These are phyloP conservation scores for Suillus paluster DNA, from an alignment of 768 basidiomycete genomes.

Conservation along the genomic window DNA sequence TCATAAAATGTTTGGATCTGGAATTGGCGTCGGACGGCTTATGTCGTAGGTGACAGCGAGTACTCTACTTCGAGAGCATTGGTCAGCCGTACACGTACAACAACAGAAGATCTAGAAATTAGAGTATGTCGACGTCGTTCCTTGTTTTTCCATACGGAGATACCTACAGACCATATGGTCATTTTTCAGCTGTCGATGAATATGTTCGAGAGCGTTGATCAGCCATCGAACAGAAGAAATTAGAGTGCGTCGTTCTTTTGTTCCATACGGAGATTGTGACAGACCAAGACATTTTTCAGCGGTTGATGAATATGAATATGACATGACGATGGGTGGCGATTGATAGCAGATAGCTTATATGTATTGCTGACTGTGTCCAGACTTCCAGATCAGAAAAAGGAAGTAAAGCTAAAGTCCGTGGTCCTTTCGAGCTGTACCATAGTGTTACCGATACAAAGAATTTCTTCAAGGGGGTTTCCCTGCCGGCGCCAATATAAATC, in stretches of 20 bases:
- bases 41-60: slow-evolving; percentile 1
- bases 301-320: no score
- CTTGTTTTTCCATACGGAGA: no score
- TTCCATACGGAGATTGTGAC: slow-evolving; percentile 8
- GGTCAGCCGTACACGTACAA: no score
- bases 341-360: neutral
- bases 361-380: no score
- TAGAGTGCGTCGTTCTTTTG: slow-evolving; percentile 6
- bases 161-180: no score
- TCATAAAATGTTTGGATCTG: slow-evolving; percentile 1
- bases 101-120: no score
- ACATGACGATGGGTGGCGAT: neutral
- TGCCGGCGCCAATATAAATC: no score
- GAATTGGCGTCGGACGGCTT: neutral
- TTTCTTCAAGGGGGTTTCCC: no score
- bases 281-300: neutral
- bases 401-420: neutral
- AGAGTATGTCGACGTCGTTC: no score
- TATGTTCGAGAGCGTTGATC: no score
- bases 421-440: neutral
- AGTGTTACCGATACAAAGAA: neutral
- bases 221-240: neutral
- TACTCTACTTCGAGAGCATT: no score
- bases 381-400: neutral
- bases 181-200: no score